phyloP scores from a whole-genome alignment of 768 basidiomycete genomes.

The Kwoniella europaea region DNA sequence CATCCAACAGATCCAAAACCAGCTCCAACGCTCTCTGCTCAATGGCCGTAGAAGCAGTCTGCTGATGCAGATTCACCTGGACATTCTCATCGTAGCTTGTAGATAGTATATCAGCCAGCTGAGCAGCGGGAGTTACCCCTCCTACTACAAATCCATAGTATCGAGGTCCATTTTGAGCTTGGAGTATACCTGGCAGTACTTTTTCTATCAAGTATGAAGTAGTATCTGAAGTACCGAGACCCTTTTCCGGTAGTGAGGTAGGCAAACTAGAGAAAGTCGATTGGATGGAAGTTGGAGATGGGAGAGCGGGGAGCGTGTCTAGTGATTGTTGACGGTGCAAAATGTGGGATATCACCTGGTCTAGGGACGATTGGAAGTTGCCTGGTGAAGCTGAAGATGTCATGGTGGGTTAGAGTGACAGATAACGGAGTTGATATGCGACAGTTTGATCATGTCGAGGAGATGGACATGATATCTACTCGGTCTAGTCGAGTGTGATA shows the following conservation, averaged over 20 bases:
- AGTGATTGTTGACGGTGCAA: constrained; percentile 27
- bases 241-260: constrained; percentile 45
- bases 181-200: constrained; percentile 55
- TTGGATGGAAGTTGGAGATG: constrained; percentile 18
- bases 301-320: constrained; percentile 23
- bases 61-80: constrained; percentile 49
- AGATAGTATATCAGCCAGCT: constrained; percentile 59
- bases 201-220: constrained; percentile 48
- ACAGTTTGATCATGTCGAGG: neutral
- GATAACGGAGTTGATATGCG: too few species aligned
- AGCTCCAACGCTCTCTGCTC: constrained; percentile 54
- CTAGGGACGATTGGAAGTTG: constrained; percentile 21
- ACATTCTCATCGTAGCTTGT: constrained; percentile 59
- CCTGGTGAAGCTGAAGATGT: neutral
- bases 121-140: constrained; percentile 57
- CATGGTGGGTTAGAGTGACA: neutral
- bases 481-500: too few species aligned
- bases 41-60: constrained; percentile 49
- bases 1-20: constrained; percentile 51
- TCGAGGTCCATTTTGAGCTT: constrained; percentile 59
- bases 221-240: constrained; percentile 54
- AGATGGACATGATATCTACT: too few species aligned
- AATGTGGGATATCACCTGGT: constrained; percentile 29
- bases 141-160: constrained; percentile 57
- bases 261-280: constrained; percentile 47